Base-by-base conservation (phyloP, 148 eudicot genomes). In the Pouteria glomerata region DNA sequence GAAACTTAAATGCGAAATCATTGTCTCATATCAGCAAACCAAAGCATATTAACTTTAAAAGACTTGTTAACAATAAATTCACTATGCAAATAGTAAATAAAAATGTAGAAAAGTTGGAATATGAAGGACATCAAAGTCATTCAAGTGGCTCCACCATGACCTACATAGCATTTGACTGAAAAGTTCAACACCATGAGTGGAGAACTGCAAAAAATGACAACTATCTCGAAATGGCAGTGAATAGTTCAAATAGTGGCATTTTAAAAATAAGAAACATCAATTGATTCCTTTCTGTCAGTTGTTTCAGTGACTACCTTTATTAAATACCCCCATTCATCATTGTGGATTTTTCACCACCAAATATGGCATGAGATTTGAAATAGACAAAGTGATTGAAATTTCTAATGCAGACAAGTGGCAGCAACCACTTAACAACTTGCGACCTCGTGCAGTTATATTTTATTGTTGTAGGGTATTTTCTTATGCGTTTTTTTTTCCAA, bases 131-230 rank as follows among this genome's bases (percentile, higher is more conserved):
- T 33, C 12, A 15, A 21, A 68, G 14, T 29, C 47, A 53, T 53
- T 52, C 33, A 52, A 55, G 23, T 45, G 15, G 69, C 19, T 6
- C 30, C 12, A 29, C 48, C 7, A 27, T 26, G 37, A 42, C n/a
- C 26, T 24, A 21, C 30, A 41, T 2, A 35, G 16, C 16, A 37
- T 10, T 63, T 39, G 44, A 63, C 29, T 62, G 33, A 18, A 15
- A 62, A 37, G 5, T 63, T 41, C 29, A 39, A 21, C 18, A 26
- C 51, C 16, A 42, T 13, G 23, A 27, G 31, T 19, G 27, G 14
- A 62, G 18, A 15, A 24, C n/a, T 64, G 33, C 51, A 64, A 33
- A 41, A 64, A 62, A 64, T 12, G 33, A 64, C 68, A 24, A 64
- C 33, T 33, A 42, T 64, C 68, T 64, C 31, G 45, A 64, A 1